These are phyloP conservation scores for Nicotiana tomentosiformis DNA, from an alignment of 257 asterid species.

Conservation along the genomic window DNA sequence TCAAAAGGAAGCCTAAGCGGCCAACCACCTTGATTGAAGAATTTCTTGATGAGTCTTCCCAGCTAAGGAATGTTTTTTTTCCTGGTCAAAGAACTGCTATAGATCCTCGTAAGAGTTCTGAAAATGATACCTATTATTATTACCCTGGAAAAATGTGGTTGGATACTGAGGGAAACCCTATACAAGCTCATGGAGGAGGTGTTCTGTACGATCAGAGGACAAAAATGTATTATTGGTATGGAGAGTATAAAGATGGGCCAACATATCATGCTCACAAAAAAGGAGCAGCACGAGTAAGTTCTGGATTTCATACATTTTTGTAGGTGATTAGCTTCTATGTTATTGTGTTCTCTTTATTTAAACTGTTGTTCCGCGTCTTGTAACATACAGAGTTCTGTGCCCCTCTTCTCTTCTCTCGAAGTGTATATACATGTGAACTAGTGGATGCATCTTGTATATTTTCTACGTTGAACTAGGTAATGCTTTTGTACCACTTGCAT, in stretches of 20 bases:
- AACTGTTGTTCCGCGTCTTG: background rate
- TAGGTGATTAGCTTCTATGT: background rate
- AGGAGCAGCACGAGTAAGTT: conserved; percentile 94
- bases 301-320: background rate
- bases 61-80: conserved; percentile 72
- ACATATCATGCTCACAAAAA: conserved; percentile 90
- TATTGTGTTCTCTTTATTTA: background rate
- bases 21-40: conserved; percentile 69
- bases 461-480: background rate
- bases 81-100: conserved; percentile 54
- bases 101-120: conserved; percentile 48
- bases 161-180: conserved; percentile 90
- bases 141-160: conserved; percentile 89
- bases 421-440: background rate
- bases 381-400: background rate
- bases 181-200: conserved; percentile 99
- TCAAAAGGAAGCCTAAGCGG: conserved; percentile 69
- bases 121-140: conserved; percentile 49
- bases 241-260: conserved; percentile 96
- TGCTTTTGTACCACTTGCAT: background rate
- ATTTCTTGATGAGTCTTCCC: conserved; percentile 85
- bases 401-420: background rate
- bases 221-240: conserved; percentile 85
- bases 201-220: conserved; percentile 68
- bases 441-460: background rate